phyloP scores from a whole-genome alignment of 192 early-diverging fungal species.

The Neocallimastix lanati region DNA sequence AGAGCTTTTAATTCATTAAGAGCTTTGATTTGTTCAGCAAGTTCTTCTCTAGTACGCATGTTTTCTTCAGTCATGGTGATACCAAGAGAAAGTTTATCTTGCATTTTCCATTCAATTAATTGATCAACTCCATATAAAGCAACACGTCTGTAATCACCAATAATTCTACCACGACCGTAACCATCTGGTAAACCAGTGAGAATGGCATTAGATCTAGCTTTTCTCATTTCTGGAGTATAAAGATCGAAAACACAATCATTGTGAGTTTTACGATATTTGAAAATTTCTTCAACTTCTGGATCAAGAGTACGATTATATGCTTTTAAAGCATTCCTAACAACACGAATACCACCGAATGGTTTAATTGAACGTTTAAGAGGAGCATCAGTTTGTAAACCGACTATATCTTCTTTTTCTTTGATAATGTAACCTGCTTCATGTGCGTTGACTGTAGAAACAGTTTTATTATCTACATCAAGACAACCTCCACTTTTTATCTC shows the following conservation, averaged over 20 bases:
- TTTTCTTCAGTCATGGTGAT: constrained; percentile 1
- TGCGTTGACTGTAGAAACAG: constrained; percentile 1
- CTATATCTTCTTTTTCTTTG: constrained; percentile 8
- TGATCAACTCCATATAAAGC: constrained; percentile 6
- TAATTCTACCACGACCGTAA: constrained; percentile 7
- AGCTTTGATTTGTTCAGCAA: constrained; percentile 6
- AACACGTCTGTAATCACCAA: constrained; percentile 9
- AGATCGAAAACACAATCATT: constrained; percentile 6
- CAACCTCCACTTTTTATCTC: too few species aligned
- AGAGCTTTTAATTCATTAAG: constrained; percentile 3
- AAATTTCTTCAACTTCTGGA: constrained; percentile 6
- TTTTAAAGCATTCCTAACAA: constrained; percentile 4
- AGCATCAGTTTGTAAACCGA: constrained; percentile 7
- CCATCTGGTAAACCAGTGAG: constrained; percentile 7
- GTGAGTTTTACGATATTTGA: constrained; percentile 8
- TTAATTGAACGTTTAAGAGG: constrained; percentile 7
- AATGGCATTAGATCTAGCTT: constrained; percentile 8
- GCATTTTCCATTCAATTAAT: constrained; percentile 3
- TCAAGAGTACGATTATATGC: constrained; percentile 1
- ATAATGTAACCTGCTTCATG: constrained; percentile 1
- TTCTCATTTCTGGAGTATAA: constrained; percentile 5
- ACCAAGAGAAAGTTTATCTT: constrained; percentile 5
- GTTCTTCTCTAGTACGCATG: constrained; percentile 5
- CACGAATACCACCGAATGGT: constrained; percentile 4
- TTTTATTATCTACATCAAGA: constrained; percentile 5